Conservation (phyloP, 345 rosid species). For the Sonneratia caseolaris region DNA sequence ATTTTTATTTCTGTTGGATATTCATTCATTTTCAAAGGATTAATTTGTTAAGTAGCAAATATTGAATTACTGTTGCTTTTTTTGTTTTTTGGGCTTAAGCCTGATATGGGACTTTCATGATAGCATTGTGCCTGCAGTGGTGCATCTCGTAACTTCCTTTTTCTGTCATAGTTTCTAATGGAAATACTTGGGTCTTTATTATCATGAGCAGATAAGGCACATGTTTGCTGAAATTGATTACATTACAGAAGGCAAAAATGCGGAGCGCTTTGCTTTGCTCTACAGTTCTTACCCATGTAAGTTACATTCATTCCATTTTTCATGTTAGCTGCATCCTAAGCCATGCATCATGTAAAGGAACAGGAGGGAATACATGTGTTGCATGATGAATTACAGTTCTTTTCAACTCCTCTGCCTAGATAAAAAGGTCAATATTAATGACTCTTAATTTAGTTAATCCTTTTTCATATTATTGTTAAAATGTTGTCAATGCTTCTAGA, state of each 20-base stretch:
- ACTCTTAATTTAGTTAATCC: not conserved
- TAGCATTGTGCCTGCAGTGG: not conserved
- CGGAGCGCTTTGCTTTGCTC: constrained; percentile 82
- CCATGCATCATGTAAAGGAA: not conserved
- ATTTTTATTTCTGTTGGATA: too few species aligned
- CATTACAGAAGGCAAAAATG: constrained; percentile 78
- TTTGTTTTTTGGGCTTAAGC: not conserved
- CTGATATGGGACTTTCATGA: not conserved
- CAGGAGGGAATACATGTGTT: not conserved
- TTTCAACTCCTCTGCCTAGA: not conserved
- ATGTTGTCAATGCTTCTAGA: not conserved
- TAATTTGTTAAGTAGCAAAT: constrained; percentile 29
- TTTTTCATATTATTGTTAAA: not conserved
- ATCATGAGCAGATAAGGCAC: constrained; percentile 80
- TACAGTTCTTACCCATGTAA: constrained; percentile 48
- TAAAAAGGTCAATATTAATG: not conserved
- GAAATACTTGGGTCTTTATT: constrained; percentile 23
- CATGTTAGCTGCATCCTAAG: not conserved
- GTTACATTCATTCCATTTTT: constrained; percentile 12
- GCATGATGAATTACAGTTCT: not conserved
- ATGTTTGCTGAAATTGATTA: constrained; percentile 98
- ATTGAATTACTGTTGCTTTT: not conserved
- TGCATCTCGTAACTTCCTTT: not conserved
- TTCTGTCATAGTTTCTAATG: not conserved
- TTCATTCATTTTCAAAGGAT: not conserved